These are phyloP conservation scores for Ambrosia artemisiifolia DNA, from an alignment of 129 eudicot species.

Conservation along the genomic window DNA sequence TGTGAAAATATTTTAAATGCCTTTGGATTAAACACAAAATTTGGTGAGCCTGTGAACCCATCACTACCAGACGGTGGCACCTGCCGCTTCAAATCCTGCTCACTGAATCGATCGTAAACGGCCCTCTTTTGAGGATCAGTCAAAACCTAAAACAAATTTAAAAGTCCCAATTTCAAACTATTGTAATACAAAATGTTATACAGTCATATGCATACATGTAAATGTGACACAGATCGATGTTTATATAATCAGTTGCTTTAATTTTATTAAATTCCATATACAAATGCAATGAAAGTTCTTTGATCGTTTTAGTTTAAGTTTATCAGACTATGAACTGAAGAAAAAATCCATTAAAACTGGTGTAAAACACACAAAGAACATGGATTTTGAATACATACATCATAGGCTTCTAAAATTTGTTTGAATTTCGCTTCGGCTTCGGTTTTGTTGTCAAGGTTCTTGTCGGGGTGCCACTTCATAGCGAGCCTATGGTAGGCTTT, in stretches of 20 bases:
- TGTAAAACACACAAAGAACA: background rate
- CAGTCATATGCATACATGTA: no score
- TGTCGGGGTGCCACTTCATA: conserved; percentile 82
- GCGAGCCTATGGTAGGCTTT: conserved; percentile 67
- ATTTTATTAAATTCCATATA: no score
- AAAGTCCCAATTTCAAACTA: background rate
- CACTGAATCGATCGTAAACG: conserved; percentile 69
- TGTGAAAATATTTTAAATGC: conserved; percentile 66
- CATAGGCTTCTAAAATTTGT: conserved; percentile 69
- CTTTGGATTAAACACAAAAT: conserved; percentile 56
- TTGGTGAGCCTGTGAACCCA: conserved; percentile 46
- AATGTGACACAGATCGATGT: no score
- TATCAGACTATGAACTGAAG: background rate
- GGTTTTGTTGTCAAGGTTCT: conserved; percentile 61
- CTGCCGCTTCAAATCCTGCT: conserved; percentile 76
- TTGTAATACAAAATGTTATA: background rate
- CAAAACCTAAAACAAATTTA: conserved; percentile 41
- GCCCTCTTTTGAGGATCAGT: conserved; percentile 74
- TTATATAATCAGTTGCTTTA: no score
- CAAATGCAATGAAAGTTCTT: no score
- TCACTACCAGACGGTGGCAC: conserved; percentile 66
- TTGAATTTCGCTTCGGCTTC: conserved; percentile 83
- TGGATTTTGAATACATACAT: conserved; percentile 28
- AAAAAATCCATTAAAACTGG: background rate
- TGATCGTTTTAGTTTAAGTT: no score